Percentiles rank a stretch among this genome's conserved stretches.
Conservation (phyloP, 2,329 filamentous ascomycete genomes). For the Penicillium paneum region DNA sequence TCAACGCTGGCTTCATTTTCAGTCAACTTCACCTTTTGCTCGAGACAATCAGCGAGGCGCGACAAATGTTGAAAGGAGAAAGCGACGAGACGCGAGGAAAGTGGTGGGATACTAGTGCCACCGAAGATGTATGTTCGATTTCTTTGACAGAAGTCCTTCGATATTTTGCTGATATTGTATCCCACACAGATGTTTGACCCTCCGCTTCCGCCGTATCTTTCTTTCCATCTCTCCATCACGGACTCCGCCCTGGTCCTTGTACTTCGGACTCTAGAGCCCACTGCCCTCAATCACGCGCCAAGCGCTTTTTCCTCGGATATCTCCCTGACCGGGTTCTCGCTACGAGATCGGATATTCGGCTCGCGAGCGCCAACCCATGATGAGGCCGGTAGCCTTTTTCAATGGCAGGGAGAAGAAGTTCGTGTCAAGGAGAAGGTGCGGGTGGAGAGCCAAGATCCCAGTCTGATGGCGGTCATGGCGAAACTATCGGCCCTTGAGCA, state of each 20-base stretch:
- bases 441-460: constrained; percentile 86
- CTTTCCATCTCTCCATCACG: constrained; percentile 66
- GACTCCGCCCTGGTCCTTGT: constrained; percentile 69
- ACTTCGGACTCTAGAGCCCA: constrained; percentile 67
- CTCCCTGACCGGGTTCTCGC: constrained; percentile 54
- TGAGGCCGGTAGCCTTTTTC: constrained; percentile 75
- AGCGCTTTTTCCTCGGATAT: constrained; percentile 70
- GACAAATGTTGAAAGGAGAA: constrained; percentile 55
- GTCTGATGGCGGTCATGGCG: constrained; percentile 74
- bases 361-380: constrained; percentile 64
- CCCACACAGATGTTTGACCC: constrained; percentile 56
- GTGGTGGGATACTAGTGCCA: constrained; percentile 56
- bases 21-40: constrained; percentile 58
- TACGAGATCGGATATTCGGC: constrained; percentile 56
- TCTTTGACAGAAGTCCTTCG: constrained; percentile 1
- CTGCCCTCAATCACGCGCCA: constrained; percentile 54
- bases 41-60: constrained; percentile 62
- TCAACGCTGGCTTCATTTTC: constrained; percentile 56
- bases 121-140: constrained; percentile 54
- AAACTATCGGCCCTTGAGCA: constrained; percentile 78
- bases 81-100: constrained; percentile 48
- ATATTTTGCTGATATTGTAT: constrained; percentile 3
- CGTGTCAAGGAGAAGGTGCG: constrained; percentile 85
- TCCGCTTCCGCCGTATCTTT: constrained; percentile 64
- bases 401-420: constrained; percentile 67